Base-by-base conservation (phyloP, 2,329 filamentous ascomycete species). In the Stagonosporopsis chrysanthemi region DNA sequence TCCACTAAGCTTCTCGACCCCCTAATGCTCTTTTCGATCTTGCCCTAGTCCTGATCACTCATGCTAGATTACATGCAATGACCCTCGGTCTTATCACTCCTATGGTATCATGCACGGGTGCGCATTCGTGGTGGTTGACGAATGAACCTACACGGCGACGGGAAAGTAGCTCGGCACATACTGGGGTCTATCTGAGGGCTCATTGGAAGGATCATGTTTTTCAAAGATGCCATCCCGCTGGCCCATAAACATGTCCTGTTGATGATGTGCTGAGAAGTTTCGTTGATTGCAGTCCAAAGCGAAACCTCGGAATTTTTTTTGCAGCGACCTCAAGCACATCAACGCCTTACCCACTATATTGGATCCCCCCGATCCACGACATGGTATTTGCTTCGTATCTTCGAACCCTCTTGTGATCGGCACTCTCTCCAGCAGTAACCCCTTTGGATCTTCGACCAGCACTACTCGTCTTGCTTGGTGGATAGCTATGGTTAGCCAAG, bases 401-500 rank as follows among this genome's bases (percentile, higher is more conserved):
- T 46, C 28, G 53, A 51, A 35, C n/a, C 24, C 33, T 24, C 45
- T 8, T 40, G 29, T 46, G 31, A 50, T 50, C 42, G 17, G 42
- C 14, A 14, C 6, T 36, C 23, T 9, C 23, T 5, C 11, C 24
- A 36, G n/a, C 15, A 15, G 33, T 19, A 40, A 33, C 36, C 40
- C 44, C 40, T 39, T 31, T 24, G 29, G 48, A 23, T 12, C 12
- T 40, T 26, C 31, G 19, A 24, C 50, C 47, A 39, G 39, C 33
- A 40, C 23, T 23, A 39, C 43, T 33, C 24, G 12, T 39, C 15
- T 33, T 35, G 42, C 39, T 14, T 22, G 41, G 33, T 53, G 50
- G 14, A 36, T 51, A 50, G 24, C 35, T 11, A 62, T 60, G 53
- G 58, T 48, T 23, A 53, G 40, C n/a, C 47, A 65, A 48, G 53